Percentiles rank a stretch among this genome's conserved stretches.
Evolutionary conservation across 2,329 filamentous ascomycete genomes (phyloP).

Genomic region (Thelonectria rubi): DNA sequence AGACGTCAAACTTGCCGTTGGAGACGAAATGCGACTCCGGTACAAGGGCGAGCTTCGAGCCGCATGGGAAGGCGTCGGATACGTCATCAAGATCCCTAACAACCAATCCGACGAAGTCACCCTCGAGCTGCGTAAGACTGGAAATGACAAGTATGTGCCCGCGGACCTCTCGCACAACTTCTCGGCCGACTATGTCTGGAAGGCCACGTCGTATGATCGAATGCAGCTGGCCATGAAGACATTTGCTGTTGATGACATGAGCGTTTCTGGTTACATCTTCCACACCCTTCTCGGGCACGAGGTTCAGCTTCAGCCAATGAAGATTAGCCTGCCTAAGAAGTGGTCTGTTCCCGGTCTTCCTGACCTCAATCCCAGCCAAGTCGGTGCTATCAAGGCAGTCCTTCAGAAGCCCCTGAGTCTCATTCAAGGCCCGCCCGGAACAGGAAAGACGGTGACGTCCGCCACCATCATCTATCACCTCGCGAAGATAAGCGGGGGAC

Average conservation of each 20-base stretch:
- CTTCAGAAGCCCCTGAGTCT: slow-evolving; percentile 92
- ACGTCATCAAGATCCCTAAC: slow-evolving; percentile 99
- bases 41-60: slow-evolving; percentile 94
- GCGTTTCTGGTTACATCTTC: slow-evolving; percentile 98
- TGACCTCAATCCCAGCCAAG: slow-evolving; percentile 94
- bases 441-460: slow-evolving; percentile 97
- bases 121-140: slow-evolving; percentile 91
- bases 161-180: slow-evolving; percentile 98
- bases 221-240: slow-evolving; percentile 99
- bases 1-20: slow-evolving; percentile 96
- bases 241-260: slow-evolving; percentile 97
- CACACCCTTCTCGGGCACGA: slow-evolving; percentile 96
- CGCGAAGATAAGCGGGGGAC: slow-evolving; percentile 92
- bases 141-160: slow-evolving; percentile 94
- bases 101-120: slow-evolving; percentile 98
- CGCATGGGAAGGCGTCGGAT: slow-evolving; percentile 96
- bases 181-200: slow-evolving; percentile 99
- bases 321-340: slow-evolving; percentile 94
- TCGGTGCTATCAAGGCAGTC: slow-evolving; percentile 95
- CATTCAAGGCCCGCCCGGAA: slow-evolving; percentile 96
- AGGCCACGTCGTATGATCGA: slow-evolving; percentile 97
- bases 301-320: slow-evolving; percentile 93
- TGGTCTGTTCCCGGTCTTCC: slow-evolving; percentile 95
- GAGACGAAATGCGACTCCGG: slow-evolving; percentile 96
- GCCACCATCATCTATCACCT: slow-evolving; percentile 99